Evolutionary conservation across 2,329 filamentous ascomycete genomes (phyloP), one percentile per base, ranked within the genome.

Genomic region (Capronia coronata): DNA sequence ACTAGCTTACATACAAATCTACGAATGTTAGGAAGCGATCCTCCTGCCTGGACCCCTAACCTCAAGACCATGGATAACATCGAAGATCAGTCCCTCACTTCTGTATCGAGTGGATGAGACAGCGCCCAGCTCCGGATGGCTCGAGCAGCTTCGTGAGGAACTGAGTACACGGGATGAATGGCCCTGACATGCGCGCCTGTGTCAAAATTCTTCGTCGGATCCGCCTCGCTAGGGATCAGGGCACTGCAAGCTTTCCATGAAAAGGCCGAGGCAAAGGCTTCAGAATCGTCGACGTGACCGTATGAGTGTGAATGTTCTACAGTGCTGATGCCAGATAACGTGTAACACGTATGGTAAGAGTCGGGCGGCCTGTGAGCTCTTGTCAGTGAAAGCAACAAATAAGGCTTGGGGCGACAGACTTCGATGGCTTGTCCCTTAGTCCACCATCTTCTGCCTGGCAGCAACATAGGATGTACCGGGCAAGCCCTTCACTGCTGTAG

Each of bases 331-430:
- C 91, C 91, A 18, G 85, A 83, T 16, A 97, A 77, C 23, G 90
- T 87, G 70, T 97, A 97, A 71, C 87, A 93, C 38, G 88, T 88
- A 69, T 97, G 91, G 63, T 97, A 96, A 42, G 85, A 83, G 70
- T 97, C 91, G 3, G 89, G 83, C 53, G 76, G 75, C 61, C 86
- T 89, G 60, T 23, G 21, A 19, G 32, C 4, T 18, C 7, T 23
- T 16, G 54, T 65, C 49, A 65, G 61, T 47, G 43, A 52, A 34
- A 38, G 52, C 38, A 9, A 42, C 25, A 46, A 14, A 21, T 48
- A 45, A 30, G 10, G 43, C 29, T 41, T 43, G 49, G 40, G 37
- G 41, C 22, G 32, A 76, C 84, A 71, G 75, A 89, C 82, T 89
- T 89, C 67, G 85, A 84, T 11, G 93, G 93, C 71, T 98, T 98